Evolutionary conservation across 2,329 filamentous ascomycete genomes (phyloP), one percentile per base, ranked within the genome.

Genomic region (Colletotrichum ledebouriae): DNA sequence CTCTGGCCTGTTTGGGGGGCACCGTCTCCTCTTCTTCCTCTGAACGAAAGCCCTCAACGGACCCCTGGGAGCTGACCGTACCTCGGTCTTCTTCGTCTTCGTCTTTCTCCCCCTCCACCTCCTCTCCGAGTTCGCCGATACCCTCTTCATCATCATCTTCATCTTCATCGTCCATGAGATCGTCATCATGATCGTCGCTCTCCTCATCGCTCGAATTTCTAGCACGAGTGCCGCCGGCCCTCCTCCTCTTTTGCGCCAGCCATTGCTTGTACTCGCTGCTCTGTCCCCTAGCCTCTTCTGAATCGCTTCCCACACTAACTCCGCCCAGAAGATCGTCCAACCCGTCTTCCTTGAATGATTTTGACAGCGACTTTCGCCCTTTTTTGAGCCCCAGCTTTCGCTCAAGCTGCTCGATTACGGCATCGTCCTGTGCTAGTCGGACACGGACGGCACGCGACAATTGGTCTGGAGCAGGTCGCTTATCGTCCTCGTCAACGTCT

Each of bases 351-450:
- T 89, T 86, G 73, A 94, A 94, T 0, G 89, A 84, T 72, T 92
- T 91, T 0, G 90, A 90, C 5, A 93, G 78, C 37, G 87, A 90
- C 75, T 94, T 97, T 69, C 91, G 91, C 25, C 89, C 88, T 75
- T 90, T 93, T 72, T 86, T 90, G 39, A 98, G 86, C 0, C 96
- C 95, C 3, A 99, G 82, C 75, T 93, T 97, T 78, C 91, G 94
- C 81, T 99, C 96, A 37, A 98, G 82, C 3, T 90, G 90, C 20
- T 91, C 90, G 73, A 99, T 98, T 73, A 97, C 94, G 2, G 90
- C 92, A 75, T 98, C 94, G 67, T 99, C 95, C 70, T 93, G 85
- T 0, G 88, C 90, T 4, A 98, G 82, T 72, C 87, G 89, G 3
- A 90, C 86, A 75, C 85, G 88, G n/a, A 89, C 76, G 20, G 71